These are phyloP conservation scores for Ehretia macrophylla DNA, from an alignment of 257 asterid genomes.

Conservation along the genomic window DNA sequence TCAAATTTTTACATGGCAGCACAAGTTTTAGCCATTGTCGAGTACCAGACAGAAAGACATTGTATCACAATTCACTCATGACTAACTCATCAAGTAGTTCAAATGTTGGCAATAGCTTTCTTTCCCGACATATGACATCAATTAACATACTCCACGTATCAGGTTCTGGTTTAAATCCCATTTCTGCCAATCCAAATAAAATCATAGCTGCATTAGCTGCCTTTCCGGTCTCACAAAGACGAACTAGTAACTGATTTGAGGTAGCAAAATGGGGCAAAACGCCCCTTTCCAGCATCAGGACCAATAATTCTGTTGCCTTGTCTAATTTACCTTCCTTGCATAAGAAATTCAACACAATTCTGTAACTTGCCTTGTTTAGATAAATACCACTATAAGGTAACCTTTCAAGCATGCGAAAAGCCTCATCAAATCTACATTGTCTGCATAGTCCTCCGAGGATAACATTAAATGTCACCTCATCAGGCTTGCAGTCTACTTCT, in stretches of 20 bases:
- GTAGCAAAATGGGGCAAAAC: slow-evolving; percentile 79
- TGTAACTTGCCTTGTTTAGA: slow-evolving; percentile 76
- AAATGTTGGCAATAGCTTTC: slow-evolving; percentile 78
- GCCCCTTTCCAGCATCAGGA: slow-evolving; percentile 70
- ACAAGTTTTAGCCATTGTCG: too few species aligned
- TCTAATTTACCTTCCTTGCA: slow-evolving; percentile 64
- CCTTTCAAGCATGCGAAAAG: slow-evolving; percentile 71
- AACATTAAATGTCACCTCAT: slow-evolving; percentile 69
- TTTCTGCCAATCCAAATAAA: slow-evolving; percentile 48
- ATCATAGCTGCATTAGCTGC: slow-evolving; percentile 54
- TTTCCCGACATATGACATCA: slow-evolving; percentile 57
- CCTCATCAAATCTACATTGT: slow-evolving; percentile 57
- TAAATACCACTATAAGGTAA: slow-evolving; percentile 61
- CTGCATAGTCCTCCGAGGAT: slow-evolving; percentile 80
- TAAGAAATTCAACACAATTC: slow-evolving; percentile 75
- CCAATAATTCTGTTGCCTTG: slow-evolving; percentile 50
- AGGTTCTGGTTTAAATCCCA: slow-evolving; percentile 70
- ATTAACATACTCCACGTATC: slow-evolving; percentile 62
- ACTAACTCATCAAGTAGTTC: slow-evolving; percentile 57
- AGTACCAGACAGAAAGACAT: too few species aligned
- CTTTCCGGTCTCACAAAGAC: slow-evolving; percentile 67
- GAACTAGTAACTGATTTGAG: slow-evolving; percentile 69
- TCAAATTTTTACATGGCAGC: too few species aligned
- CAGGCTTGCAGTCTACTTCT: slow-evolving; percentile 49
- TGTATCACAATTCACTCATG: slow-evolving; percentile 10